These are phyloP conservation scores for Mycena pura DNA, from an alignment of 768 basidiomycete genomes.

Conservation along the genomic window DNA sequence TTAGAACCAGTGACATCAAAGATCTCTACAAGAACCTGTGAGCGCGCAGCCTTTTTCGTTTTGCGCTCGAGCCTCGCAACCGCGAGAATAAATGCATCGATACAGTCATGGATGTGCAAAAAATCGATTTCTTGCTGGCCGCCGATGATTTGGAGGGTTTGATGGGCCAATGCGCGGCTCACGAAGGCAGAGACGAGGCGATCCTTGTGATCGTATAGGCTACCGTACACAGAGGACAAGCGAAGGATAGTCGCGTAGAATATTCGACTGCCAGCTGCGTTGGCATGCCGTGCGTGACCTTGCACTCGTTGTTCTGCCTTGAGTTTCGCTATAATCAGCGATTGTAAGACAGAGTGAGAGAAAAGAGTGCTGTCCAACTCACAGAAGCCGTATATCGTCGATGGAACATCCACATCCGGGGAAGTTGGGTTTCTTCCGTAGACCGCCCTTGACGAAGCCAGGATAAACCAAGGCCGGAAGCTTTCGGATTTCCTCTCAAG, in stretches of 20 bases:
- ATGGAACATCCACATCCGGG: neutral
- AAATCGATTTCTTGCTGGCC: conserved; percentile 1
- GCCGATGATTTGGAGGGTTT: conserved; percentile 2
- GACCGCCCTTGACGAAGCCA: neutral
- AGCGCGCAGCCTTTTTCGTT: neutral
- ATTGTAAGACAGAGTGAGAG: neutral
- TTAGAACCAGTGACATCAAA: neutral
- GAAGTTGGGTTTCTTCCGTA: neutral
- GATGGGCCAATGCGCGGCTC: neutral
- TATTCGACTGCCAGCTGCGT: neutral
- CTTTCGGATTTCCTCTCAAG: neutral
- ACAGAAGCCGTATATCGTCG: neutral
- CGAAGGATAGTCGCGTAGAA: neutral
- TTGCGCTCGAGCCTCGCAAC: neutral
- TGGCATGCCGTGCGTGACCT: neutral
- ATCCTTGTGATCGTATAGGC: conserved; percentile 1
- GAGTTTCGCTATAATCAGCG: neutral
- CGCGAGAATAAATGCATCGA: neutral
- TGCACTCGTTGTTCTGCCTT: neutral
- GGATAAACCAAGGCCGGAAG: neutral
- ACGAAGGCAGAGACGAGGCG: conserved; percentile 4
- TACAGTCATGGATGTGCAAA: conserved; percentile 3
- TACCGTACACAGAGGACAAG: conserved; percentile 1
- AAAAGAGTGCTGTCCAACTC: neutral
- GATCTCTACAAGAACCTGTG: neutral